phyloP scores from a whole-genome alignment of 495 filamentous ascomycete genomes.

The Neurospora sp. region DNA sequence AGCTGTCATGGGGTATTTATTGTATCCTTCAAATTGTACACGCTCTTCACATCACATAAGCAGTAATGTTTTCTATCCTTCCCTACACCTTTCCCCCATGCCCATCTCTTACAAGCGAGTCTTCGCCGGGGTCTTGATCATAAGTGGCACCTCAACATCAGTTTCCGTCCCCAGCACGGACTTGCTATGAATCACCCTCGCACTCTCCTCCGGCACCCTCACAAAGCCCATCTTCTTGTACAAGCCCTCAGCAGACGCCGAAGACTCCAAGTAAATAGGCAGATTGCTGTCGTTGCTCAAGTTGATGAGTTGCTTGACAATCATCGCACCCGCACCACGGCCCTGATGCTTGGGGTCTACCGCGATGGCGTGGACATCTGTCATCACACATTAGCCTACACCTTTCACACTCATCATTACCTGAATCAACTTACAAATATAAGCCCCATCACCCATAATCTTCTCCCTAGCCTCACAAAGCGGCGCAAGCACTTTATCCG shows the following conservation, averaged over 20 bases:
- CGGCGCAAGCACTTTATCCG: constrained; percentile 16
- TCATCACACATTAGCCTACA: not conserved
- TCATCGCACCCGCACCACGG: constrained; percentile 27
- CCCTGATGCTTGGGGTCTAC: constrained; percentile 29
- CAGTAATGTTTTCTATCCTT: not conserved
- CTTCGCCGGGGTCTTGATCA: constrained; percentile 16
- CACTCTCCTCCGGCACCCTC: constrained; percentile 7
- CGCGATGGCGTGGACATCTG: constrained; percentile 23
- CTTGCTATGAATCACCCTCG: constrained; percentile 14
- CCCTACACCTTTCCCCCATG: not conserved
- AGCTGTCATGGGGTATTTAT: not conserved
- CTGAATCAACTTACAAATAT: too few species aligned
- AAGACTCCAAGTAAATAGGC: constrained; percentile 23
- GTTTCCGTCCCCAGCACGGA: constrained; percentile 7
- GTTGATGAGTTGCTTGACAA: constrained; percentile 32
- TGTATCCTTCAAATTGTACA: not conserved
- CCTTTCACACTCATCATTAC: too few species aligned
- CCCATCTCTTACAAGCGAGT: not conserved
- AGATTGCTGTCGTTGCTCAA: constrained; percentile 29
- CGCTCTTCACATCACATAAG: not conserved
- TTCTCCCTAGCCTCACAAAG: constrained; percentile 26
- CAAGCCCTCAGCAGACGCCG: constrained; percentile 12
- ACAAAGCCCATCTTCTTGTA: constrained; percentile 23
- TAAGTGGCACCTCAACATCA: constrained; percentile 19
- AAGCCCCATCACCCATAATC: constrained; percentile 15